Percentiles rank a stretch among this genome's conserved stretches.
Conservation (phyloP, 768 basidiomycete species). For the Chiua virens region DNA sequence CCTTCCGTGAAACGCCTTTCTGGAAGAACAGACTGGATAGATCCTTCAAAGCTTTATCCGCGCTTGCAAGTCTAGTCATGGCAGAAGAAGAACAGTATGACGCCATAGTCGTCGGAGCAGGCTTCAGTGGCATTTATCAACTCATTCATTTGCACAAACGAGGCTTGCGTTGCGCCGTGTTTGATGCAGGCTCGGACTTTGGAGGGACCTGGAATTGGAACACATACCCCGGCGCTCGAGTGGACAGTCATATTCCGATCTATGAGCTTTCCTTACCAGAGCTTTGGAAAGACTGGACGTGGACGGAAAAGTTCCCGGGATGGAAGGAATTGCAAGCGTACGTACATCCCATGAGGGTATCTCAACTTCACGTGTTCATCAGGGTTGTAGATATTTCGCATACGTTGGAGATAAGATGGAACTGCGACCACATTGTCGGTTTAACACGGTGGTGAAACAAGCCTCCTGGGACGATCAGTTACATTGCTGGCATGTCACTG, state of each 20-base stretch:
- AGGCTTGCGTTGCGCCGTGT: conserved; percentile 10
- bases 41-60: too few relatives aligned
- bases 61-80: neutral
- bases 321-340: conserved; percentile 12
- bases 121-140: conserved; percentile 14
- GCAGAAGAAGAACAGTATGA: conserved; percentile 6
- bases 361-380: too few relatives aligned
- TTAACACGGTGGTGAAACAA: conserved; percentile 11
- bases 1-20: too few relatives aligned
- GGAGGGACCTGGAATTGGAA: conserved; percentile 19
- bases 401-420: conserved; percentile 11
- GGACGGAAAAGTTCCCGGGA: neutral
- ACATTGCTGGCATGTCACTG: conserved; percentile 11
- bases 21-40: too few relatives aligned
- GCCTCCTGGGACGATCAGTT: conserved; percentile 13
- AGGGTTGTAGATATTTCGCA: conserved; percentile 1
- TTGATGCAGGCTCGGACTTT: conserved; percentile 14
- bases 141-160: conserved; percentile 7
- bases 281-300: conserved; percentile 14
- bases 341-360: neutral
- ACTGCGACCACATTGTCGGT: conserved; percentile 10
- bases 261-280: conserved; percentile 10
- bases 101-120: conserved; percentile 15
- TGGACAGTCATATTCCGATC: conserved; percentile 5
- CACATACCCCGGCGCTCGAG: conserved; percentile 14